These are phyloP conservation scores for Sisymbrium irio DNA, from an alignment of 345 rosid species.

Conservation along the genomic window DNA sequence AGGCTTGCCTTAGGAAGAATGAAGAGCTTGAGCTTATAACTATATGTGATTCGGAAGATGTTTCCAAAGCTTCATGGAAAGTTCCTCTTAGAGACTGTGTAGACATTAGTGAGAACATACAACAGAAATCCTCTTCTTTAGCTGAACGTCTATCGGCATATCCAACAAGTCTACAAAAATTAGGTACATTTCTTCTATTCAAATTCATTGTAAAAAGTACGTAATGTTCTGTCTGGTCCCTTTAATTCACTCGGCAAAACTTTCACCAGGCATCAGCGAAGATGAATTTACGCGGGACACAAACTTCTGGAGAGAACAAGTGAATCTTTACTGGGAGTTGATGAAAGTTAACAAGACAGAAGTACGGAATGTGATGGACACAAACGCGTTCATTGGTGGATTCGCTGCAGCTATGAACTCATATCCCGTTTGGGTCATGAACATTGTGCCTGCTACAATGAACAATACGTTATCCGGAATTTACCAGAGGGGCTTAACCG, in stretches of 20 bases:
- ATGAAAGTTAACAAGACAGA: slow-evolving; percentile 55
- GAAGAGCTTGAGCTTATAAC: slow-evolving; percentile 57
- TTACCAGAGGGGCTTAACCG: slow-evolving; percentile 72
- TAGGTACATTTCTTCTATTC: slow-evolving; percentile 46
- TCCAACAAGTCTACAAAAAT: slow-evolving; percentile 53
- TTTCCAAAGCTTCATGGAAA: slow-evolving; percentile 72
- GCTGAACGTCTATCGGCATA: slow-evolving; percentile 64
- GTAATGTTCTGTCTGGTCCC: not conserved
- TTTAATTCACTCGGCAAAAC: slow-evolving; percentile 7
- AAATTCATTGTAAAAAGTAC: not conserved
- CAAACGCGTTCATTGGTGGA: slow-evolving; percentile 82
- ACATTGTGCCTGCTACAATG: slow-evolving; percentile 61
- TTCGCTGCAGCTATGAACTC: slow-evolving; percentile 65
- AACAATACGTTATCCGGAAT: slow-evolving; percentile 73
- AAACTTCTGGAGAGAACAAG: slow-evolving; percentile 74
- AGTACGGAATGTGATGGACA: slow-evolving; percentile 81
- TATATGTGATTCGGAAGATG: slow-evolving; percentile 54
- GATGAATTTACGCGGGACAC: slow-evolving; percentile 62
- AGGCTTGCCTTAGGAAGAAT: slow-evolving; percentile 63
- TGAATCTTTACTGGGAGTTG: slow-evolving; percentile 62
- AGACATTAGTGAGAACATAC: slow-evolving; percentile 31
- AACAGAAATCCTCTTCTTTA: slow-evolving; percentile 50
- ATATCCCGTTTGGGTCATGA: slow-evolving; percentile 93
- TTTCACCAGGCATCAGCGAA: slow-evolving; percentile 55
- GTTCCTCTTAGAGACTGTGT: slow-evolving; percentile 69